Base-by-base conservation (phyloP, 805 yeast species). In the Candida maesae region DNA sequence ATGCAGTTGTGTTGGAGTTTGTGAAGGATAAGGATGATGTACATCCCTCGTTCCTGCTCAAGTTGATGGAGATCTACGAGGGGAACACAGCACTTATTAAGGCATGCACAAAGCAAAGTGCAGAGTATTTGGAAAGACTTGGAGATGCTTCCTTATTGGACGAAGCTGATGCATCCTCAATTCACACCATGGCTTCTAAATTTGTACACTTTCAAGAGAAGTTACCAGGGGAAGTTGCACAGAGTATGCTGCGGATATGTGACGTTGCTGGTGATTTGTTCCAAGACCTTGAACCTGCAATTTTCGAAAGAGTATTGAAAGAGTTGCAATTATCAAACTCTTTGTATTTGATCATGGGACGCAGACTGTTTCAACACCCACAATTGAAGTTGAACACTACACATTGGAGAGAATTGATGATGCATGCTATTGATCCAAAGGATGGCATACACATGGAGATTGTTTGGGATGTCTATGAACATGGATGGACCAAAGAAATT, bases 201-300 rank as follows among this genome's bases (percentile, higher is more conserved):
- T 21, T 23, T 33, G 20, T 33, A 8, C 8, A 33, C 8, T 7
- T 12, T 14, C n/a, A n/a, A n/a, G n/a, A n/a, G n/a, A n/a, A n/a
- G n/a, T n/a, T n/a, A n/a, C n/a, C n/a, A n/a, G n/a, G n/a, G 28
- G n/a, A 25, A 25, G n/a, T 9, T 25, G 6, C 6, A 24, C 14
- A n/a, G 9, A 33, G n/a, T n/a, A 24, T 25, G 11, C 26, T 42
- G 28, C 39, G 17, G 35, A 45, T 36, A 33, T 44, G 40, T 32
- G 44, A 36, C 10, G 4, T 30, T 14, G 13, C 23, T n/a, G 44
- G 32, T 31, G 38, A 32, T 16, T 6, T 12, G 21, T 25, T 37
- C 30, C 25, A 28, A 3, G 35, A 20, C 7, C 15, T 21, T 11
- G 45, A 44, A 24, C 14, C 25, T 8, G 24, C 7, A 8, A 21